Base-by-base conservation (phyloP, 805 yeast species). In the Ogataea nonfermentans region DNA sequence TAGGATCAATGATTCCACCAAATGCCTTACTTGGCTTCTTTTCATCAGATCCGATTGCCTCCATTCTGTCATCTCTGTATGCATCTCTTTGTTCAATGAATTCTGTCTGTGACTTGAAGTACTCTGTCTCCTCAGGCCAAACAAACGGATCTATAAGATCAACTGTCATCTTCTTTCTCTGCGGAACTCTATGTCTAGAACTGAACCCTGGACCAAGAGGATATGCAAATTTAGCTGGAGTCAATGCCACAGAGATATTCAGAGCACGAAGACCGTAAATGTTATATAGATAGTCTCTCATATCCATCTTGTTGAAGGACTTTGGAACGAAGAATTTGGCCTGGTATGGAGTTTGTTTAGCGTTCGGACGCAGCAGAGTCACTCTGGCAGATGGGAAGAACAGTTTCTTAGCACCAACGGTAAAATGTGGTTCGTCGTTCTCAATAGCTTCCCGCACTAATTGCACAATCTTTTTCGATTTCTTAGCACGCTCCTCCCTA, bases 261-360 rank as follows among this genome's bases (percentile, higher is more conserved):
- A 88, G 73, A 1, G 95, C 97, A 53, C 96, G 74, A 45, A 93
- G 71, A 2, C 96, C 96, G 57, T 93, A 93, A 4, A 93, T 70
- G 54, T 90, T 80, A 76, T 81, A 93, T 47, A 93, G 71, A 59
- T 93, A 93, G 66, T 93, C 99, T 62, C 99, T 78, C 46, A 93
- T 72, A 62, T 91, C 98, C 67, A 93, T 71, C 62, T 90, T 91
- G 70, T 93, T 93, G 73, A 93, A 90, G 40, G 86, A 78, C 57
- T 84, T 79, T 11, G 99, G 99, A 13, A 95, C 99, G 48, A 86
- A 78, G 65, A 93, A 93, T 62, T 88, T 89, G 35, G 98, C 98
- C 65, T 89, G 97, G 66, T 85, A 90, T 33, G 99, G 99, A 0
- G 96, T 85, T 65, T 87, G 95, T 57, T 86, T 86, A n/a, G 98